Evolutionary conservation across 2,329 filamentous ascomycete species (phyloP).

Genomic region (Xylariaceae sp.): DNA sequence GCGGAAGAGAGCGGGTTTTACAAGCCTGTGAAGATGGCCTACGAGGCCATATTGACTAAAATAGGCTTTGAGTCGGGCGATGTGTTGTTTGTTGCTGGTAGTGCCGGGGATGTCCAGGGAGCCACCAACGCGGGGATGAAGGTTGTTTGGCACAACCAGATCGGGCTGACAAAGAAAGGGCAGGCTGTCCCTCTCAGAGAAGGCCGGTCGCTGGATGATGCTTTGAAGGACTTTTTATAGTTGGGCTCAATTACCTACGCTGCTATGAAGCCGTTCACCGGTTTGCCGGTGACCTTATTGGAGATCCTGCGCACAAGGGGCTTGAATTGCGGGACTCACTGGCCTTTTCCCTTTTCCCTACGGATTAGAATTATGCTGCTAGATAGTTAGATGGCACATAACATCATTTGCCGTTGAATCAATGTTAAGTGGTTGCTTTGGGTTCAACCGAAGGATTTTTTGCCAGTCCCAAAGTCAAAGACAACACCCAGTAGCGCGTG

Average conservation of each 20-base stretch:
- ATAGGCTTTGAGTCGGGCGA: slow-evolving; percentile 3
- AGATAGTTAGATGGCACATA: not conserved
- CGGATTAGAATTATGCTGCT: not conserved
- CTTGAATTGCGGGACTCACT: not conserved
- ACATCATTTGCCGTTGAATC: not conserved
- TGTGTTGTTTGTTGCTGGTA: slow-evolving; percentile 17
- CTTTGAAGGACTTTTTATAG: slow-evolving; percentile 9
- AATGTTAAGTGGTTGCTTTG: not conserved
- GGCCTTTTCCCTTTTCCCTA: not conserved
- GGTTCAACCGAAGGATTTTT: not conserved
- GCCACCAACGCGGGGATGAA: slow-evolving; percentile 11
- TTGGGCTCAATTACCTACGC: not conserved
- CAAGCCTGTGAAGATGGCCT: slow-evolving; percentile 14
- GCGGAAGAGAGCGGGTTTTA: slow-evolving; percentile 18
- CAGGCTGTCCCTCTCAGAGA: slow-evolving; percentile 10
- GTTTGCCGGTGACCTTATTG: not conserved
- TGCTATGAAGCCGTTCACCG: not conserved
- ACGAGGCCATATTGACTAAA: slow-evolving; percentile 5
- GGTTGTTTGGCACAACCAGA: slow-evolving; percentile 17
- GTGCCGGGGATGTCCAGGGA: slow-evolving; percentile 16
- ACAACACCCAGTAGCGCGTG: too few relatives aligned
- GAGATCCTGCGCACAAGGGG: too few relatives aligned
- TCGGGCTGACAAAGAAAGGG: slow-evolving; percentile 13
- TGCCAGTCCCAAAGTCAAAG: too few relatives aligned
- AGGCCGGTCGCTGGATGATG: not conserved